Percentiles rank a stretch among this genome's conserved stretches.
Evolutionary conservation across 306 rosid species (phyloP).

Genomic region (Sophora flavescens): DNA sequence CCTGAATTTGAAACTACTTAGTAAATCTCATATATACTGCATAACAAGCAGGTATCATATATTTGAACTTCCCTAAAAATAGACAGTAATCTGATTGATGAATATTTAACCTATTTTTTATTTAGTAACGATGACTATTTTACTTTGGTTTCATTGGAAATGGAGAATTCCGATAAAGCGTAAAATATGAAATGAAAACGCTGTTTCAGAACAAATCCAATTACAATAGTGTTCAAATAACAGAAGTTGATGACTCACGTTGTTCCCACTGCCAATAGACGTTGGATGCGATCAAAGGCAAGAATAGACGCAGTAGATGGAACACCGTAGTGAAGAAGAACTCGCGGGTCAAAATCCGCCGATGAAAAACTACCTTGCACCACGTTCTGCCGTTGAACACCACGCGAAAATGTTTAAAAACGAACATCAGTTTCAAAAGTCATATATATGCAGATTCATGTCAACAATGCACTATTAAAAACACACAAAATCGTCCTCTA

Average conservation of each 20-base stretch:
- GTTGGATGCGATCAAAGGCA: conserved; percentile 75
- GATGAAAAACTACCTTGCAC: conserved; percentile 48
- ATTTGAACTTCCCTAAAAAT: conserved; percentile 2
- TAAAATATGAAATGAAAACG: background rate
- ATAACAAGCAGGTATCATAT: background rate
- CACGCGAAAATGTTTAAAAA: conserved; percentile 35
- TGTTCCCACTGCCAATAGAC: conserved; percentile 82
- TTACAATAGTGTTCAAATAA: background rate
- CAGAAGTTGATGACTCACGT: conserved; percentile 57
- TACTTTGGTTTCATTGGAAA: conserved; percentile 28
- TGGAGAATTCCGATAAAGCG: conserved; percentile 30
- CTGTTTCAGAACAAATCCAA: conserved; percentile 15
- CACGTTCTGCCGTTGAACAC: conserved; percentile 45
- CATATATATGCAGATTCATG: conserved; percentile 8
- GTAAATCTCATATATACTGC: conserved; percentile 13
- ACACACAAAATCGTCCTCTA: background rate
- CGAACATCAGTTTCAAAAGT: conserved; percentile 27
- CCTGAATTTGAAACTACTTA: conserved; percentile 19
- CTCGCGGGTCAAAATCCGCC: conserved; percentile 62
- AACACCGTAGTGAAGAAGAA: conserved; percentile 79
- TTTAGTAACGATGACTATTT: background rate
- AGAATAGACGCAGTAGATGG: conserved; percentile 85
- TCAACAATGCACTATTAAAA: conserved; percentile 19
- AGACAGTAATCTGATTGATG: background rate
- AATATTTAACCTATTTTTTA: background rate